Percentiles rank a stretch among this genome's conserved stretches.
Evolutionary conservation across 2,329 filamentous ascomycete genomes (phyloP).

Genomic region (Phyllosticta citrichinensis): DNA sequence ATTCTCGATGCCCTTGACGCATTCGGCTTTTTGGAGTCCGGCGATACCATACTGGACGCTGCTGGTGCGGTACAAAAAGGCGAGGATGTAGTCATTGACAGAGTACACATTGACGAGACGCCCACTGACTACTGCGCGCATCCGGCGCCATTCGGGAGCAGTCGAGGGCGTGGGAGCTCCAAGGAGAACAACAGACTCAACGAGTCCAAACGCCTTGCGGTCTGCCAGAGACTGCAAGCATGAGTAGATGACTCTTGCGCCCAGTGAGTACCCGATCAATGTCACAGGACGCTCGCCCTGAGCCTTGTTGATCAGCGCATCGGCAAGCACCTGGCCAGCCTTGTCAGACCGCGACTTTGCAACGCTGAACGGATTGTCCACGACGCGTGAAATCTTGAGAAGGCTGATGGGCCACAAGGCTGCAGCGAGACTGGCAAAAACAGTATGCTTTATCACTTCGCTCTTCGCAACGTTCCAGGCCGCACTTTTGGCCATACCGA

Average conservation of each 20-base stretch:
- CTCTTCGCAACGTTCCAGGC: slow-evolving; percentile 70
- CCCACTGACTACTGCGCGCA: slow-evolving; percentile 70
- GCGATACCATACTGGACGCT: slow-evolving; percentile 76
- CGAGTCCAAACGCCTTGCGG: slow-evolving; percentile 67
- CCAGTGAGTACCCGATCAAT: slow-evolving; percentile 71
- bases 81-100: slow-evolving; percentile 77
- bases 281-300: slow-evolving; percentile 76
- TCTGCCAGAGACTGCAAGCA: slow-evolving; percentile 70
- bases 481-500: slow-evolving; percentile 64
- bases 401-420: slow-evolving; percentile 40
- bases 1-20: slow-evolving; percentile 56
- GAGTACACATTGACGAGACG: slow-evolving; percentile 83
- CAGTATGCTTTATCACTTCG: slow-evolving; percentile 59
- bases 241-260: slow-evolving; percentile 71
- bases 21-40: slow-evolving; percentile 64
- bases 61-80: slow-evolving; percentile 76
- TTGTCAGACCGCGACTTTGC: slow-evolving; percentile 70
- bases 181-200: slow-evolving; percentile 76
- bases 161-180: slow-evolving; percentile 70
- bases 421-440: slow-evolving; percentile 38
- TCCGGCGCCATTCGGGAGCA: slow-evolving; percentile 60
- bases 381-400: slow-evolving; percentile 41
- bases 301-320: slow-evolving; percentile 69
- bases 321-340: slow-evolving; percentile 68
- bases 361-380: slow-evolving; percentile 76